Conservation (phyloP, 495 filamentous ascomycete genomes). For the Aspergillus sclerotiicarbonarius region DNA sequence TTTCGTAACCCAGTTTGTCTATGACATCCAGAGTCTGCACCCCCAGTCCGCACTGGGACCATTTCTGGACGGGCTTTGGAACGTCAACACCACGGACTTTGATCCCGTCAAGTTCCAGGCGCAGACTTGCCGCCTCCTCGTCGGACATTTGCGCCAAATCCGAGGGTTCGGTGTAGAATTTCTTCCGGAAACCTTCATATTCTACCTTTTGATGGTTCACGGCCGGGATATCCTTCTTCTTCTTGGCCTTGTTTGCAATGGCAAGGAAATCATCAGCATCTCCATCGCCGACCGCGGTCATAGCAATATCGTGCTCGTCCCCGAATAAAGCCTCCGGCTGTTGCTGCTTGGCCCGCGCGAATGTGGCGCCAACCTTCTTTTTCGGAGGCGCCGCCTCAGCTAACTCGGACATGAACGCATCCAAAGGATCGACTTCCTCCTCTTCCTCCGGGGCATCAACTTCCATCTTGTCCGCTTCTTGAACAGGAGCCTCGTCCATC, state of each 20-base stretch:
- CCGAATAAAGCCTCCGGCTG: constrained; percentile 82
- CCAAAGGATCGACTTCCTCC: constrained; percentile 86
- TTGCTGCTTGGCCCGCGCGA: constrained; percentile 48
- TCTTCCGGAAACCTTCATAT: constrained; percentile 83
- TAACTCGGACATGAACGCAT: constrained; percentile 91
- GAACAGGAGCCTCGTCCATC: constrained; percentile 49
- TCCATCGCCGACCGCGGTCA: constrained; percentile 65
- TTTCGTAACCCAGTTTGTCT: constrained; percentile 76
- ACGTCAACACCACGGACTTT: constrained; percentile 84
- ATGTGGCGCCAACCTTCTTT: constrained; percentile 39
- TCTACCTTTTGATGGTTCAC: constrained; percentile 83
- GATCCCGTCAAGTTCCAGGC: constrained; percentile 89
- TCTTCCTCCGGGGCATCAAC: constrained; percentile 55
- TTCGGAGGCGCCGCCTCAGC: constrained; percentile 50
- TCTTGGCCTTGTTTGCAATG: constrained; percentile 79
- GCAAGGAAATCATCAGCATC: constrained; percentile 83
- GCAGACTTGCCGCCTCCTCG: constrained; percentile 76
- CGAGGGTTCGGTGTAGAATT: constrained; percentile 87
- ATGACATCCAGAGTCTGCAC: constrained; percentile 88
- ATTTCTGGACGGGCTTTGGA: constrained; percentile 92
- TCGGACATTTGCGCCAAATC: constrained; percentile 84
- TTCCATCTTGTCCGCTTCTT: constrained; percentile 31
- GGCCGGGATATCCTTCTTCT: constrained; percentile 91
- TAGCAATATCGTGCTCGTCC: constrained; percentile 76
- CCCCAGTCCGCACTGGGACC: constrained; percentile 91